Conservation (phyloP, 2,329 filamentous ascomycete genomes). For the Verticillium albo-atrum region DNA sequence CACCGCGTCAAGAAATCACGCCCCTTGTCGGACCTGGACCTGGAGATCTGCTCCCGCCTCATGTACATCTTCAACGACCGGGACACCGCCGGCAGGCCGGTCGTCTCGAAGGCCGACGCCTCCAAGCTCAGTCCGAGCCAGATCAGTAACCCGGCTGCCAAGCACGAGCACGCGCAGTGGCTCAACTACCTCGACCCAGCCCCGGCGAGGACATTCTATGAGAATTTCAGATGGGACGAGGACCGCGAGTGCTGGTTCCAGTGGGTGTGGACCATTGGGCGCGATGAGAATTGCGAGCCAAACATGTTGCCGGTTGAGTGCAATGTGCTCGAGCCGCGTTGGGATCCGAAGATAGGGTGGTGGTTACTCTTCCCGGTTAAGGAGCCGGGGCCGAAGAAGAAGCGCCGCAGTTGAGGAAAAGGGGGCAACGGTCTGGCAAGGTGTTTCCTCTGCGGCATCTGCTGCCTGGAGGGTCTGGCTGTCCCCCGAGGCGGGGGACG, state of each 20-base stretch:
- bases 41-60: conserved; percentile 7
- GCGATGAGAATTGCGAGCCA: background rate
- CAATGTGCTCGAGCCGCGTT: background rate
- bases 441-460: no score
- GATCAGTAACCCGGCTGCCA: conserved; percentile 7
- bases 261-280: background rate
- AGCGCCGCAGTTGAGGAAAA: background rate
- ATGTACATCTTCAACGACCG: conserved; percentile 12
- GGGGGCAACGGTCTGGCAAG: no score
- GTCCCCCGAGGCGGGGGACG: no score
- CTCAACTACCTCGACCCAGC: conserved; percentile 7
- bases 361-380: background rate
- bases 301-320: background rate
- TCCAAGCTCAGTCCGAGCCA: conserved; percentile 6
- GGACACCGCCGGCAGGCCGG: conserved; percentile 8
- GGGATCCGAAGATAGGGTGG: background rate
- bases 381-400: background rate
- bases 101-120: conserved; percentile 8
- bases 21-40: conserved; percentile 8
- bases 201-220: background rate
- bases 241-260: background rate
- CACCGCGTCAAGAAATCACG: conserved; percentile 5
- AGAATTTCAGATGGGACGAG: background rate
- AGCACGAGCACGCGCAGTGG: conserved; percentile 11
- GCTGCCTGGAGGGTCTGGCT: no score